Evolutionary conservation across 306 rosid species (phyloP).

Genomic region (Prinsepia uniflora): DNA sequence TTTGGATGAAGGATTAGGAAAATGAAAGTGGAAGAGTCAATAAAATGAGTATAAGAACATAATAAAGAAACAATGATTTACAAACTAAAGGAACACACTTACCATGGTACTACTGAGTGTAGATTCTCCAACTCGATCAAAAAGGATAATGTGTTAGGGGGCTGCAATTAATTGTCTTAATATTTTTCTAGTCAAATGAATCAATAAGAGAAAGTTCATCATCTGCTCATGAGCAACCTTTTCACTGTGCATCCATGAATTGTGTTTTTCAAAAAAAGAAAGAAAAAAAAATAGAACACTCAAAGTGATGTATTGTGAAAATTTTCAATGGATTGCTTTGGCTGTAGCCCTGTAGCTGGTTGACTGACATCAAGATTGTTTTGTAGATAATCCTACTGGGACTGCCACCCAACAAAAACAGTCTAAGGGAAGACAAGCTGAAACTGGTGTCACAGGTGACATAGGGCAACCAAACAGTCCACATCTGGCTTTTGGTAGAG

Average conservation of each 20-base stretch:
- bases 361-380: neutral
- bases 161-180: neutral
- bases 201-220: neutral
- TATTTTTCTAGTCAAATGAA: neutral
- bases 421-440: neutral
- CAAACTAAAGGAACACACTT: neutral
- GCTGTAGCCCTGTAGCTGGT: neutral
- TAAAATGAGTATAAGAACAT: neutral
- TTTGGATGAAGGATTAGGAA: neutral
- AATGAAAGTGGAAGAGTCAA: neutral
- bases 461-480: neutral
- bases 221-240: neutral
- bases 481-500: slow-evolving; percentile 9
- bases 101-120: neutral
- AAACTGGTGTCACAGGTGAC: slow-evolving; percentile 9
- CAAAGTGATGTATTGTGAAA: slow-evolving; percentile 1
- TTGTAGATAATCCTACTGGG: slow-evolving; percentile 3
- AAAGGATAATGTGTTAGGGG: neutral
- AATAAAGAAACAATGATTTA: neutral
- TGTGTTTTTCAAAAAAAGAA: neutral
- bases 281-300: too few relatives aligned
- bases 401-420: slow-evolving; percentile 9
- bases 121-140: neutral
- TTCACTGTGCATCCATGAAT: neutral
- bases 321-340: neutral